Evolutionary conservation across 805 yeast species (phyloP).

Genomic region (Cyberlindnera bimundalis): DNA sequence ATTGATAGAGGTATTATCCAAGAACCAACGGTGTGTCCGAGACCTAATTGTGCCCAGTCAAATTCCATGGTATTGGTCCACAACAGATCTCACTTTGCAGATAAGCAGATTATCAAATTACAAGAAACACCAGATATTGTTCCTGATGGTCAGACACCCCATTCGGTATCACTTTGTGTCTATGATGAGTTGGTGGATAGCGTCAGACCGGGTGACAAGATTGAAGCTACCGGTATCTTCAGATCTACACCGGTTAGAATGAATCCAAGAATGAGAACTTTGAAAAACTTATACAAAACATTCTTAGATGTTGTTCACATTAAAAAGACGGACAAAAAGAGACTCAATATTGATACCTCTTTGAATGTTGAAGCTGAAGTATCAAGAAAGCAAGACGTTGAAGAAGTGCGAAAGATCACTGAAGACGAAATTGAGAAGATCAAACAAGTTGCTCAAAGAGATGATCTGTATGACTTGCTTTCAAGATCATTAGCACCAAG

Average conservation of each 20-base stretch:
- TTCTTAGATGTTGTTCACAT: conserved; percentile 93
- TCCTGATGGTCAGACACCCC: conserved; percentile 99
- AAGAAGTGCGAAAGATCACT: conserved; percentile 67
- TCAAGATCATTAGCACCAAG: conserved; percentile 96
- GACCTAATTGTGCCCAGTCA: conserved; percentile 74
- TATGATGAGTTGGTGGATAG: conserved; percentile 95
- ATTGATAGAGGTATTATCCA: conserved; percentile 92
- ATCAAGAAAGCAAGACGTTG: conserved; percentile 64
- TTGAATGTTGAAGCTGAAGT: conserved; percentile 47
- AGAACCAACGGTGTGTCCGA: conserved; percentile 92
- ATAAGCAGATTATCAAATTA: conserved; percentile 88
- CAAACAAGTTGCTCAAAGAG: conserved; percentile 56
- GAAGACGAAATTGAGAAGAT: conserved; percentile 69
- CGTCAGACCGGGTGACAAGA: conserved; percentile 94
- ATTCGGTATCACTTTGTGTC: conserved; percentile 87
- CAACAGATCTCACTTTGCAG: conserved; percentile 89
- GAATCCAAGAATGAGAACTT: conserved; percentile 77
- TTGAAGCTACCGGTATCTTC: conserved; percentile 94
- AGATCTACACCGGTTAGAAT: conserved; percentile 89
- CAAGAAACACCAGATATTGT: conserved; percentile 96
- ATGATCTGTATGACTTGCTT: conserved; percentile 79
- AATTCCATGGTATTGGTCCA: conserved; percentile 90
- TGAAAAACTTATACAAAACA: conserved; percentile 84
- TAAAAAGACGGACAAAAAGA: conserved; percentile 75
- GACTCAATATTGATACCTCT: conserved; percentile 77